A percentile compares a stretch with the other conserved stretches of the same genome.
Evolutionary conservation across 1,139 yeast species (phyloP).

Genomic region (Chernovozyma sophiae-reginae): DNA sequence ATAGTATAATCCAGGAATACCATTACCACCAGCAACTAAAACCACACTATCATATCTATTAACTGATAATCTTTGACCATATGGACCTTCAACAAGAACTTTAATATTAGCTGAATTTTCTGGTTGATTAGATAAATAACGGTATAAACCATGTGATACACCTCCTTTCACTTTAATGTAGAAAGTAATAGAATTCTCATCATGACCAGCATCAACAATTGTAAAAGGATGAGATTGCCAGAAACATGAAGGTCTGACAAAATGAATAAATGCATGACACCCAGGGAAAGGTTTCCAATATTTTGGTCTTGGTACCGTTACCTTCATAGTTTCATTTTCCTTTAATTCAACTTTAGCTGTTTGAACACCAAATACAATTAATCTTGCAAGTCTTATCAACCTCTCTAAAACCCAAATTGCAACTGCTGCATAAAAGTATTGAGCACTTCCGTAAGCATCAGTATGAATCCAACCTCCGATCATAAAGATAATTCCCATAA

Average conservation of each 20-base stretch:
- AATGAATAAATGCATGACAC: conserved; percentile 37
- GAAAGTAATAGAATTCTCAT: conserved; percentile 26
- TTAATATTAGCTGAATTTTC: conserved; percentile 32
- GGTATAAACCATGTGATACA: conserved; percentile 37
- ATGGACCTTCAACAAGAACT: conserved; percentile 41
- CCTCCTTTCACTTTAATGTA: conserved; percentile 44
- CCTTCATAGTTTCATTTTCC: conserved; percentile 43
- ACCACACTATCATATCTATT: conserved; percentile 51
- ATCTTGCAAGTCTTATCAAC: conserved; percentile 45
- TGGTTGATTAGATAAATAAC: conserved; percentile 45
- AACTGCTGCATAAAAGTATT: conserved; percentile 48
- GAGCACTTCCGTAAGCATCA: conserved; percentile 37
- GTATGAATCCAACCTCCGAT: conserved; percentile 61
- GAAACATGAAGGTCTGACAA: conserved; percentile 38
- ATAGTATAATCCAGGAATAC: conserved; percentile 53
- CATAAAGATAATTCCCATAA: conserved; percentile 53
- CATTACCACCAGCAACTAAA: conserved; percentile 68
- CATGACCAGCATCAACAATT: conserved; percentile 32
- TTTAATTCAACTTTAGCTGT: conserved; percentile 46
- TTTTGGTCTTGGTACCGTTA: conserved; percentile 30
- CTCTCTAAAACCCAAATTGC: conserved; percentile 68
- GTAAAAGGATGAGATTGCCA: conserved; percentile 63
- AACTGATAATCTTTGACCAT: conserved; percentile 29
- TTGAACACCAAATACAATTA: conserved; percentile 45
- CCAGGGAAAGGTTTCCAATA: conserved; percentile 41